A percentile compares a stretch with the other conserved stretches of the same genome.
Conservation (phyloP, 495 filamentous ascomycete genomes). For the Parathielavia hyrcaniae region DNA sequence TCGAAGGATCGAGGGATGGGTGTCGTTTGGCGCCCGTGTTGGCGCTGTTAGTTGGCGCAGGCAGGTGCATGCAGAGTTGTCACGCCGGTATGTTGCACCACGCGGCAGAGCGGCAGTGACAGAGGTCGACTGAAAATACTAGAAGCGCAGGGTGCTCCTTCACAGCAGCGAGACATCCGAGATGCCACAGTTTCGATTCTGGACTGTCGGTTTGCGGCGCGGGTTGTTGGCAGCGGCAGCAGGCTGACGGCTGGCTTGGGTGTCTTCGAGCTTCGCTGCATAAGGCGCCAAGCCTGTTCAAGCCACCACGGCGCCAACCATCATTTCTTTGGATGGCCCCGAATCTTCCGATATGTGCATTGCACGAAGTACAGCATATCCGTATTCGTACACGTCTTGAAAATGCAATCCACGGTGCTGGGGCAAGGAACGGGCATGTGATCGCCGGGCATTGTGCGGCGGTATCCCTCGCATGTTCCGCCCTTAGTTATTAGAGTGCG, state of each 20-base stretch:
- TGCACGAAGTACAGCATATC: not conserved
- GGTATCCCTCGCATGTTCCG: not conserved
- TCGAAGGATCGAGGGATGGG: slow-evolving; percentile 1
- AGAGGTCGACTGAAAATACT: not conserved
- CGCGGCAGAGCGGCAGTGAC: slow-evolving; percentile 6
- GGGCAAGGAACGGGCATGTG: slow-evolving; percentile 1
- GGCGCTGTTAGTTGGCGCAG: slow-evolving; percentile 3
- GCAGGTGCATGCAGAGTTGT: not conserved
- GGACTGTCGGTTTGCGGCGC: too few relatives aligned
- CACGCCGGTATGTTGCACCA: not conserved
- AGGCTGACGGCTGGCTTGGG: not conserved
- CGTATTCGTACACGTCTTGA: not conserved
- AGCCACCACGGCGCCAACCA: slow-evolving; percentile 12
- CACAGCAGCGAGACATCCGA: not conserved
- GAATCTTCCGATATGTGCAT: not conserved
- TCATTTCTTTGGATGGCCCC: not conserved
- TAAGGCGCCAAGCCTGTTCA: slow-evolving; percentile 20
- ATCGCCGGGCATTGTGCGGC: slow-evolving; percentile 6
- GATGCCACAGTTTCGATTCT: not conserved
- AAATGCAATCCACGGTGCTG: not conserved
- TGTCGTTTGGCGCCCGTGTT: slow-evolving; percentile 5
- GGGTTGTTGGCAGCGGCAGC: slow-evolving; percentile 4
- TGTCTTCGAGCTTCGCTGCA: not conserved
- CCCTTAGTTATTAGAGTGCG: too few relatives aligned
- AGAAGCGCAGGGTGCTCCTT: too few relatives aligned